Evolutionary conservation across 2,329 filamentous ascomycete species (phyloP).

Genomic region (Colletotrichum magnum): DNA sequence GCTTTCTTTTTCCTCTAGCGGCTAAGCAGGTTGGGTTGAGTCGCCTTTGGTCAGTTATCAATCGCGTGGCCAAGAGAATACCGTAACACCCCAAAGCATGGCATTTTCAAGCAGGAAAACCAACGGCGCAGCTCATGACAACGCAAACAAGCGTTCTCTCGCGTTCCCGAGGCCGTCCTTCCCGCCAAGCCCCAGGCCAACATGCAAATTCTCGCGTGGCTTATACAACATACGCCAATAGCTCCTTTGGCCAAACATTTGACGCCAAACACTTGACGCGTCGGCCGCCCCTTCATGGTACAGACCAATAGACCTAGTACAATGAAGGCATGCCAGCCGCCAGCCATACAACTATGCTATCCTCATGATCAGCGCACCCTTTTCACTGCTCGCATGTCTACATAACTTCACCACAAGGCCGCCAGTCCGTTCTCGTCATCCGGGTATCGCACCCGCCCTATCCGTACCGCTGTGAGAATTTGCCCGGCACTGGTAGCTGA

Average conservation of each 20-base stretch:
- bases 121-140: background rate
- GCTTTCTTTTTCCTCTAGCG: conserved; percentile 32
- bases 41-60: conserved; percentile 11
- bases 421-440: conserved; percentile 14
- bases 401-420: conserved; percentile 1
- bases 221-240: conserved; percentile 23
- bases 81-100: background rate
- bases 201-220: conserved; percentile 21
- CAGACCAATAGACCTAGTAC: background rate
- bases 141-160: background rate
- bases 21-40: conserved; percentile 18
- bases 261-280: conserved; percentile 5
- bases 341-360: background rate
- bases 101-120: background rate
- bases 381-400: conserved; percentile 16
- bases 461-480: background rate
- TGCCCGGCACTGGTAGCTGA: too few relatives aligned
- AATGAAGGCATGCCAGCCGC: conserved; percentile 5
- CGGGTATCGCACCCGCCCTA: conserved; percentile 20
- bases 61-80: conserved; percentile 20
- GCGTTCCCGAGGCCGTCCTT: background rate
- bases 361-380: conserved; percentile 6
- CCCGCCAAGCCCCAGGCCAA: conserved; percentile 24
- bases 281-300: background rate
- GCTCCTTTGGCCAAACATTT: background rate